phyloP scores from a whole-genome alignment of 352 stramenopile species.

The Phytophthora chlamydospora region DNA sequence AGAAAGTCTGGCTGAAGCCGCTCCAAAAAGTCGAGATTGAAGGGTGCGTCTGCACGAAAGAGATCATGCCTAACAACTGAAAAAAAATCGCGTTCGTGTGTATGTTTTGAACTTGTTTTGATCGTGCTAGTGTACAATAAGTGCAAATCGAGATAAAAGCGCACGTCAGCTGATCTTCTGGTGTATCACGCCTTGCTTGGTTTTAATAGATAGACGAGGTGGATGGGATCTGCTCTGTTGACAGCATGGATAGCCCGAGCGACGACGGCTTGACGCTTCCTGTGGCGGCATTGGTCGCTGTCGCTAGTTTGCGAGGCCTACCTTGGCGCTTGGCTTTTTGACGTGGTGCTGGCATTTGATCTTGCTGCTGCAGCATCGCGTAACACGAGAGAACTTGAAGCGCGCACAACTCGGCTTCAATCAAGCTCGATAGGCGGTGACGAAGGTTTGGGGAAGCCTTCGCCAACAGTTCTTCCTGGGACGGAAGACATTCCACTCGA shows the following conservation, averaged over 20 bases:
- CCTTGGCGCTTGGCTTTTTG: conserved; percentile 35
- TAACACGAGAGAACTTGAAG: conserved; percentile 85
- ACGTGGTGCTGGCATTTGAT: conserved; percentile 28
- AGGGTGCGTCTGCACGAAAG: neutral
- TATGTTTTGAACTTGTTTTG: conserved; percentile 7
- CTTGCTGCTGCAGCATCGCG: conserved; percentile 63
- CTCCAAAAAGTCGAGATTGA: neutral
- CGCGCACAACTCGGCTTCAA: conserved; percentile 79
- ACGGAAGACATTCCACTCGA: conserved; percentile 51
- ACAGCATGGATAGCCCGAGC: conserved; percentile 56
- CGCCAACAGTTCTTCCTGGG: conserved; percentile 78
- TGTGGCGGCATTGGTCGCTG: conserved; percentile 19
- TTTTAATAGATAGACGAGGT: conserved; percentile 68
- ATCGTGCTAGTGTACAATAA: conserved; percentile 35
- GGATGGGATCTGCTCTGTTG: conserved; percentile 56
- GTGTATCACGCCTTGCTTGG: neutral
- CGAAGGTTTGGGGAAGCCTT: conserved; percentile 75
- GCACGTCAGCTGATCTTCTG: conserved; percentile 1
- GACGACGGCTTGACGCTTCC: conserved; percentile 23
- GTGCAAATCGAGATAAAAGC: conserved; percentile 16
- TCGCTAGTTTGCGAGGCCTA: conserved; percentile 22
- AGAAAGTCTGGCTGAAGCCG: neutral
- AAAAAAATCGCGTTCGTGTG: neutral
- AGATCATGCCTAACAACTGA: neutral
- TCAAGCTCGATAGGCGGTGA: conserved; percentile 70